phyloP scores from a whole-genome alignment of 106 monocot genomes.

The Triglochin maritima region DNA sequence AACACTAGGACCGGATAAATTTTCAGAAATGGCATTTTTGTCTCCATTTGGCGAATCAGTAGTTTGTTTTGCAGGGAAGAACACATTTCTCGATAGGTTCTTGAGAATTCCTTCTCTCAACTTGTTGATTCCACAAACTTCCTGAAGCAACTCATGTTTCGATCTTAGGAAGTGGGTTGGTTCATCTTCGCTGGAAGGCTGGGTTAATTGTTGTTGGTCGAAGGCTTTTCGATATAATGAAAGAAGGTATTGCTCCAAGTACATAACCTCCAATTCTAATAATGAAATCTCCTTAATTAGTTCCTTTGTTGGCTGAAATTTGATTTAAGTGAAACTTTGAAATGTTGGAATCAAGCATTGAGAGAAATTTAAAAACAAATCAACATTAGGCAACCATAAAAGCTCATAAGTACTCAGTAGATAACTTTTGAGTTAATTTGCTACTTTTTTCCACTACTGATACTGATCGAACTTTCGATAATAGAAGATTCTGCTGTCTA shows the following conservation, averaged over 20 bases:
- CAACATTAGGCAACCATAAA: no score
- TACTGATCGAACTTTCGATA: no score
- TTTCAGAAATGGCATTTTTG: conserved; percentile 13
- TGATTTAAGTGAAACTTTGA: neutral
- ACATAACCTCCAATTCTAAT: conserved; percentile 58
- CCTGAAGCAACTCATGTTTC: conserved; percentile 17
- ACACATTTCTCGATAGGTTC: conserved; percentile 10
- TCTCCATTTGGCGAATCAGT: conserved; percentile 16
- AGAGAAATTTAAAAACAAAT: neutral
- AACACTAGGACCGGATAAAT: conserved; percentile 20
- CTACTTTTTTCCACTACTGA: no score
- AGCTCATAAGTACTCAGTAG: no score
- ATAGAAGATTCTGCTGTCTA: no score
- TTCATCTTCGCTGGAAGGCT: conserved; percentile 18
- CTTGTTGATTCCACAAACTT: conserved; percentile 10
- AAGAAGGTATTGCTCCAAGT: conserved; percentile 65
- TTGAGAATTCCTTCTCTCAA: conserved; percentile 11
- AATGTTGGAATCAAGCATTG: neutral
- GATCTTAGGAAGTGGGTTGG: conserved; percentile 4
- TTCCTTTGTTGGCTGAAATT: conserved; percentile 45
- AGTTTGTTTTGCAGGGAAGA: conserved; percentile 15
- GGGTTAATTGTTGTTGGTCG: conserved; percentile 35
- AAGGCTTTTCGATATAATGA: conserved; percentile 59
- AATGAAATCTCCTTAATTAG: conserved; percentile 65
- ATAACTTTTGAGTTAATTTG: no score